Evolutionary conservation across 106 monocot genomes (phyloP).

Genomic region (Dendrobium officinale): DNA sequence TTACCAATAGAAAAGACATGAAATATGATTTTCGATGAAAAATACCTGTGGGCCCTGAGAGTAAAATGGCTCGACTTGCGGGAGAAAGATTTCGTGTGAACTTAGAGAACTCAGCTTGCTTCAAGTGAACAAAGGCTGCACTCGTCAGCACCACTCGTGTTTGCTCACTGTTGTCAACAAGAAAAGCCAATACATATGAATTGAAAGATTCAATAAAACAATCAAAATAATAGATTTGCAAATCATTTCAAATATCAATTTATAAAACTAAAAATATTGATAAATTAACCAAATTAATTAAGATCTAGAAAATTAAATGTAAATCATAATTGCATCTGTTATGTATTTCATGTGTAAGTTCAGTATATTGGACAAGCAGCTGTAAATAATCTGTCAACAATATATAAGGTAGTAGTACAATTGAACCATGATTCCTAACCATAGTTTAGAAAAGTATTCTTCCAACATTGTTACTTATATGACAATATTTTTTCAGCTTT

Average conservation of each 20-base stretch:
- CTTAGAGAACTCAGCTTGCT: slow-evolving; percentile 61
- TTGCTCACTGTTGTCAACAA: slow-evolving; percentile 37
- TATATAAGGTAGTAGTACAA: background rate
- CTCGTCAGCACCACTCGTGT: slow-evolving; percentile 60
- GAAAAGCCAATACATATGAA: background rate
- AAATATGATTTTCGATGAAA: background rate
- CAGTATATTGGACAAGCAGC: background rate
- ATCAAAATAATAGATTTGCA: background rate
- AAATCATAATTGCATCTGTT: background rate
- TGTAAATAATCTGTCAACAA: background rate
- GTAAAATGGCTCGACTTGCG: slow-evolving; percentile 60
- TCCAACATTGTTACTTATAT: too few species aligned
- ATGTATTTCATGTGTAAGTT: background rate
- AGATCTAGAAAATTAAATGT: background rate
- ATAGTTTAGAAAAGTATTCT: too few species aligned
- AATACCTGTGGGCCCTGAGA: slow-evolving; percentile 69
- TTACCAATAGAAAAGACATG: background rate
- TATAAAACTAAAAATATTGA: background rate
- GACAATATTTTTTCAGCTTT: too few species aligned
- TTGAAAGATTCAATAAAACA: background rate
- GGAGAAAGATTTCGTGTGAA: slow-evolving; percentile 68
- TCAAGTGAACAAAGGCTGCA: slow-evolving; percentile 74
- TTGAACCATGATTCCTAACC: too few species aligned
- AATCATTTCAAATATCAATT: slow-evolving; percentile 4
- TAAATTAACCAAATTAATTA: background rate